phyloP scores from a whole-genome alignment of 176 grass and related monocot species.

The Cymbopogon citratus region DNA sequence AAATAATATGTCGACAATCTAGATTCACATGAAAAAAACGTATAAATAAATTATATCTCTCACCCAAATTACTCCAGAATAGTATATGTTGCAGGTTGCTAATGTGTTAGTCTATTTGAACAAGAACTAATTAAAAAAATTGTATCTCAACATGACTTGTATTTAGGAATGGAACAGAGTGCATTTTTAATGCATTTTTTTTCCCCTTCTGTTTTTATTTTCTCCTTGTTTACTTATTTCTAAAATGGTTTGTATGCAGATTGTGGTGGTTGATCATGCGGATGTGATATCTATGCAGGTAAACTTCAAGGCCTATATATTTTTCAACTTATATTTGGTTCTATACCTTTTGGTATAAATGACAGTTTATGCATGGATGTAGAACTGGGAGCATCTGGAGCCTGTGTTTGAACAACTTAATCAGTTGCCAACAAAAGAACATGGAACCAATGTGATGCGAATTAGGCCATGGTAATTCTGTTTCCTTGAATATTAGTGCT shows the following conservation, averaged over 20 bases:
- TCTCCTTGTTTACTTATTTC: neutral
- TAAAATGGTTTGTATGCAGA: slow-evolving; percentile 38
- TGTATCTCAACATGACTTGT: no score
- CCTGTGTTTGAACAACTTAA: slow-evolving; percentile 79
- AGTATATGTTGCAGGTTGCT: no score
- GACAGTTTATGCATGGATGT: slow-evolving; percentile 38
- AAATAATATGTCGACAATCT: neutral
- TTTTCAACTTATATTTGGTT: neutral
- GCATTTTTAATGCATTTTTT: no score
- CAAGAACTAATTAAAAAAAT: no score
- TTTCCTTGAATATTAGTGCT: slow-evolving; percentile 21
- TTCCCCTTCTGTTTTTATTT: neutral
- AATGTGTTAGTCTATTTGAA: no score
- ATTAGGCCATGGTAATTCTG: slow-evolving; percentile 76
- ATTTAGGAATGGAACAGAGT: neutral
- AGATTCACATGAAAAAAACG: no score
- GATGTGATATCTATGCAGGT: slow-evolving; percentile 98
- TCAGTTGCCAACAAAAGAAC: slow-evolving; percentile 70
- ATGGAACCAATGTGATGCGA: slow-evolving; percentile 92
- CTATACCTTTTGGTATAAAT: slow-evolving; percentile 17
- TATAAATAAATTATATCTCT: no score
- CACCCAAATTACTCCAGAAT: no score
- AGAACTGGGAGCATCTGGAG: slow-evolving; percentile 89
- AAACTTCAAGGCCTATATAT: slow-evolving; percentile 22
- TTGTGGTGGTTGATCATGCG: slow-evolving; percentile 75